A percentile compares a stretch with the other conserved stretches of the same genome.
phyloP scores from a whole-genome alignment of 345 rosid genomes.

The Odontarrhena argentea region DNA sequence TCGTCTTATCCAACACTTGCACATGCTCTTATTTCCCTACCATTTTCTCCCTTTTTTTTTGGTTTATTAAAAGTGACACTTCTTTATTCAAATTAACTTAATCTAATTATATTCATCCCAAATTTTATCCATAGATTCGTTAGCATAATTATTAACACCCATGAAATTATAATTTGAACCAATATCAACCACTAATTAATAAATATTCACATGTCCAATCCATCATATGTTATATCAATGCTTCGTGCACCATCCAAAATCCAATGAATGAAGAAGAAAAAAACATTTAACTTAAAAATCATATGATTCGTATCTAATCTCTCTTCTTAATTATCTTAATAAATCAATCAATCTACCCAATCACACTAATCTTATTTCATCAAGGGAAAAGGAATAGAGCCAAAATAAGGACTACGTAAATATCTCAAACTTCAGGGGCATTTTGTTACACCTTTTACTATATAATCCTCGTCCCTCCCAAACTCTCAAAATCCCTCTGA shows the following conservation, averaged over 20 bases:
- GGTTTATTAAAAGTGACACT: conserved; percentile 28
- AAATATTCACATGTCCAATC: conserved; percentile 31
- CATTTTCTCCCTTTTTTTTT: conserved; percentile 6
- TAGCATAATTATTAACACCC: conserved; percentile 33
- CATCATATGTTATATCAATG: conserved; percentile 22
- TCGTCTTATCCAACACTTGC: conserved; percentile 40
- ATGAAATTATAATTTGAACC: conserved; percentile 3
- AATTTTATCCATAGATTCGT: conserved; percentile 23
- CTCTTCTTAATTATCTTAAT: not conserved
- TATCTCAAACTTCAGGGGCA: conserved; percentile 46
- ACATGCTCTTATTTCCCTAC: conserved; percentile 37
- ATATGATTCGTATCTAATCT: conserved; percentile 27
- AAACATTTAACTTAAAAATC: conserved; percentile 8
- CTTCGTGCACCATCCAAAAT: conserved; percentile 20
- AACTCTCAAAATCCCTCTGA: conserved; percentile 37
- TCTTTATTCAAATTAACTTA: conserved; percentile 19
- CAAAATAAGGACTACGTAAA: conserved; percentile 42
- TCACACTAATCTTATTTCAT: conserved; percentile 11
- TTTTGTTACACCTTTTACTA: conserved; percentile 25
- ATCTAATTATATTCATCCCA: not conserved
- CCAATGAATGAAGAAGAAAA: conserved; percentile 35
- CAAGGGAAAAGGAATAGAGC: not conserved
- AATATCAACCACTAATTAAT: conserved; percentile 19
- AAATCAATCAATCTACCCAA: conserved; percentile 19
- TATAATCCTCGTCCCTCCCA: conserved; percentile 45